Percentiles rank a stretch among this genome's conserved stretches.
These are phyloP conservation scores for Tolypocladium ophioglossoides DNA, from an alignment of 2,329 filamentous ascomycete genomes.

Conservation along the genomic window DNA sequence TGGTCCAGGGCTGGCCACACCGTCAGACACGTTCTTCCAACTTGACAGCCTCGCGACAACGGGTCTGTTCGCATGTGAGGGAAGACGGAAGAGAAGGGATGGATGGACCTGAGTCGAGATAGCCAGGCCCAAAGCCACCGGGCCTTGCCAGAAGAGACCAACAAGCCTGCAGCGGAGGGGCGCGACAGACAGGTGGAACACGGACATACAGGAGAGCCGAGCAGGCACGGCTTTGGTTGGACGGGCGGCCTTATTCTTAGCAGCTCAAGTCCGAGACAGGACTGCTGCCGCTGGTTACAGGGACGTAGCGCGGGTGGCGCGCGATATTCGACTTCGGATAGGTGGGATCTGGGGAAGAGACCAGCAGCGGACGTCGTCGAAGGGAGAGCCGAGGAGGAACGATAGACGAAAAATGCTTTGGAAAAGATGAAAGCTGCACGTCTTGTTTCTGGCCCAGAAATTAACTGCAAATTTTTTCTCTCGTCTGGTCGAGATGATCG, in stretches of 20 bases:
- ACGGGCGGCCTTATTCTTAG: not conserved
- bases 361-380: not conserved
- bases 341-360: not conserved
- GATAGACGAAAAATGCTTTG: not conserved
- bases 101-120: not conserved
- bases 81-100: not conserved
- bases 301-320: not conserved
- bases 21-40: conserved; percentile 1
- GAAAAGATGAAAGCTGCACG: not conserved
- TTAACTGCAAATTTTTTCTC: conserved; percentile 2
- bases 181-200: not conserved
- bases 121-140: not conserved
- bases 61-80: not conserved
- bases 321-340: not conserved
- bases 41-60: not conserved
- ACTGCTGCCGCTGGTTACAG: not conserved
- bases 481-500: conserved; percentile 1
- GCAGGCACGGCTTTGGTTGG: not conserved
- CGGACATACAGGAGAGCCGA: not conserved
- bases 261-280: too few relatives aligned
- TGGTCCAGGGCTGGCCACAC: not conserved
- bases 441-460: not conserved
- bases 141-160: not conserved
- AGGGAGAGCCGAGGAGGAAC: not conserved
- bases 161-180: not conserved